Base-by-base conservation (phyloP, 768 basidiomycete genomes). In the Tylopilus cervinicoccineus region DNA sequence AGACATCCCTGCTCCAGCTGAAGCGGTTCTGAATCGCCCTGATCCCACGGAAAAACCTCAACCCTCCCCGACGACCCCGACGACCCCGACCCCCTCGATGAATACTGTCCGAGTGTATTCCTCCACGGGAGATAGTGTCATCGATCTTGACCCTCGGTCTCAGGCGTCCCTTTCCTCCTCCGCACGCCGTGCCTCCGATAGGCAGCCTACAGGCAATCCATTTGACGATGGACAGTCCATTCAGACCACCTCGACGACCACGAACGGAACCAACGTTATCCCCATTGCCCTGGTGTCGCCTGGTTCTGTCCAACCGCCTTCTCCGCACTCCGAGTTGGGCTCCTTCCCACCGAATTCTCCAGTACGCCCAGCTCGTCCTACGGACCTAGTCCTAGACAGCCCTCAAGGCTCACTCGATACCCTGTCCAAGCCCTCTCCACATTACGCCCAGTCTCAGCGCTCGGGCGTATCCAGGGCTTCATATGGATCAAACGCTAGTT, bases 241-340 rank as follows among this genome's bases (percentile, higher is more conserved):
- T 50, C 86, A 88, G 66, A 92, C 89, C 24, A 72, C 73, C 1
- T 77, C 78, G 10, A 80, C 83, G n/a, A 76, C 80, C 37, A 84
- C 88, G 13, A 84, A 87, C 61, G 79, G 80, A 36, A 87, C 89
- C 20, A 92, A 92, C 56, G 88, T 90, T 54, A 92, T 92, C 49
- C 88, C 88, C 52, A 91, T 92, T 51, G 88, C 88, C 12, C 74
- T 91, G 36, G 84, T 91, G 29, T 69, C 84, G 20, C 79, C 85
- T 16, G 79, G 79, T 19, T 74, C 77, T 11, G 63, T 67, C 19
- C 54, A 52, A 4, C 40, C 64, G 52, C 28, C 71, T 66, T 29
- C 65, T 67, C 24, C 63, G 12, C 62, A 64, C 10, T 75, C 79
- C 14, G 58, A 56, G 33, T 57, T 57, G 2, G 47, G 51, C 16